phyloP scores from a whole-genome alignment of 2,329 filamentous ascomycete genomes.

The Paecilomyces fulvus region DNA sequence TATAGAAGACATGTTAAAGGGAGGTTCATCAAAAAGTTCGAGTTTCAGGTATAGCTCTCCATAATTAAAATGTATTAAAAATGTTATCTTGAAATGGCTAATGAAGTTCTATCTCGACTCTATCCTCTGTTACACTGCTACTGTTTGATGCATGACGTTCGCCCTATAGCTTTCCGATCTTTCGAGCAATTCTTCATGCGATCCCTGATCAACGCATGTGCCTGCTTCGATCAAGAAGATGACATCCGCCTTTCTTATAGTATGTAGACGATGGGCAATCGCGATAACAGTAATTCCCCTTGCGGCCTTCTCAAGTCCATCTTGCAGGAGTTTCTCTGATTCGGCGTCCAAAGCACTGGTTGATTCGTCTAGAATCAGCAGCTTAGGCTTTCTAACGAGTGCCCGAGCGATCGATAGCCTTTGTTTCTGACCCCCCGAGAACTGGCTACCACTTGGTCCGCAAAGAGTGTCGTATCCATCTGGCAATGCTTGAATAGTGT shows the following conservation, averaged over 20 bases:
- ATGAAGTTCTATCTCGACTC: neutral
- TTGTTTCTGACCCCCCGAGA: constrained; percentile 49
- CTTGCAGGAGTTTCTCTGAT: constrained; percentile 34
- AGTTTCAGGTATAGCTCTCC: too few species aligned
- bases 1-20: too few species aligned
- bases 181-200: constrained; percentile 51
- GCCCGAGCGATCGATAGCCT: constrained; percentile 47
- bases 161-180: constrained; percentile 32
- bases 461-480: constrained; percentile 44
- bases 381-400: constrained; percentile 39
- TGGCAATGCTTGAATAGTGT: constrained; percentile 43
- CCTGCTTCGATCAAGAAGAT: constrained; percentile 71
- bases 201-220: constrained; percentile 53
- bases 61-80: too few species aligned
- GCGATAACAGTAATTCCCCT: constrained; percentile 17
- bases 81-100: too few species aligned
- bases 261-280: constrained; percentile 20
- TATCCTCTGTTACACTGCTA: constrained; percentile 13
- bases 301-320: constrained; percentile 11
- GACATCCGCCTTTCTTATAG: constrained; percentile 62
- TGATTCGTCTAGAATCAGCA: constrained; percentile 48
- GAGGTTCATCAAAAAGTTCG: too few species aligned
- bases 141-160: constrained; percentile 31
- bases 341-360: constrained; percentile 46
- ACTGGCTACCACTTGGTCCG: constrained; percentile 44